Conservation (phyloP, 306 rosid species). For the Sesbania bispinosa region DNA sequence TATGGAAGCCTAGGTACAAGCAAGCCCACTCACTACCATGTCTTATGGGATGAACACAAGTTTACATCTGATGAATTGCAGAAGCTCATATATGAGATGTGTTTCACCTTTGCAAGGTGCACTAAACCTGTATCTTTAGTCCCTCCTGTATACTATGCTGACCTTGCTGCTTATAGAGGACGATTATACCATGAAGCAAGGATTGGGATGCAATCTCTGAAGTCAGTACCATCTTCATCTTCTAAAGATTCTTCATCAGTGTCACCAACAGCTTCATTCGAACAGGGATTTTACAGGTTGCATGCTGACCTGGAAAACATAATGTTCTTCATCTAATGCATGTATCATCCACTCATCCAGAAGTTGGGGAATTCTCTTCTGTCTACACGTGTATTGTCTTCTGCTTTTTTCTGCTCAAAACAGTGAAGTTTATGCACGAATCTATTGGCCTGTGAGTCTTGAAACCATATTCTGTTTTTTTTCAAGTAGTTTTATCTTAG, state of each 20-base stretch:
- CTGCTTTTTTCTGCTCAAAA: slow-evolving; percentile 13
- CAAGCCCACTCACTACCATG: slow-evolving; percentile 82
- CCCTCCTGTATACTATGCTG: slow-evolving; percentile 85
- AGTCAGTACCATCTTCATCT: slow-evolving; percentile 27
- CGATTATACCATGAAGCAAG: slow-evolving; percentile 54
- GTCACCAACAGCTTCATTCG: slow-evolving; percentile 32
- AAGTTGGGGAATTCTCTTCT: background rate
- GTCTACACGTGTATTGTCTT: background rate
- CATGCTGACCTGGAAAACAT: slow-evolving; percentile 43
- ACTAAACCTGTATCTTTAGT: slow-evolving; percentile 78
- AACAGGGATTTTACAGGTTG: slow-evolving; percentile 40
- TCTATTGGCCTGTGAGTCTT: slow-evolving; percentile 36
- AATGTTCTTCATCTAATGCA: slow-evolving; percentile 56
- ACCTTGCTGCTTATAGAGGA: slow-evolving; percentile 75
- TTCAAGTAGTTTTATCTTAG: background rate
- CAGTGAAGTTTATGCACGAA: slow-evolving; percentile 51
- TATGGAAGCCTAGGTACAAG: slow-evolving; percentile 73
- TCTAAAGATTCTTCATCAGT: slow-evolving; percentile 23
- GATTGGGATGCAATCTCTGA: slow-evolving; percentile 19
- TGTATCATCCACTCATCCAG: background rate
- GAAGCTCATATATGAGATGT: slow-evolving; percentile 64
- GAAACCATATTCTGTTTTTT: background rate
- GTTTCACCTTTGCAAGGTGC: slow-evolving; percentile 81
- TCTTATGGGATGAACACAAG: slow-evolving; percentile 63
- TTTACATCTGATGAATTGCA: slow-evolving; percentile 65